Base-by-base conservation (phyloP, 108 stramenopile genomes). In the Seminavis robusta region DNA sequence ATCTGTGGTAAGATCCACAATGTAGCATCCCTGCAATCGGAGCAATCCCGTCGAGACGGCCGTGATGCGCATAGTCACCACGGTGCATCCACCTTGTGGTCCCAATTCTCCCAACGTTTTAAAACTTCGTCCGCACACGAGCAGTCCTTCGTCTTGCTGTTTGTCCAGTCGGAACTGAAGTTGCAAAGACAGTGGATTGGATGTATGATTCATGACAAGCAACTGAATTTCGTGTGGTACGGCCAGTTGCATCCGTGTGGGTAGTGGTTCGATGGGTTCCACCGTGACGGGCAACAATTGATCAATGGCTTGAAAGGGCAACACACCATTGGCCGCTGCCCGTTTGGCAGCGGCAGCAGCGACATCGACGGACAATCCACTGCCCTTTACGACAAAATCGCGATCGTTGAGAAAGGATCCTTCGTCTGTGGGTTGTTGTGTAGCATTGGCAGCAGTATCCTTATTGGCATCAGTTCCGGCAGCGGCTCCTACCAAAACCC, bases 241-340 rank as follows among this genome's bases (percentile, higher is more conserved):
- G 1, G 74, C 71, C 6, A 86, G 15, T 40, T 49, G 45, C 71
- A 88, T 68, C 20, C 29, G 56, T 5, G 63, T 47, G 13, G 87
- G 87, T n/a, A n/a, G n/a, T 34, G 91, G 91, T 70, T 86, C 66
- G 32, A 92, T 73, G 11, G 91, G 87, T 64, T 88, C 85, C 1
- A 88, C 91, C 4, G 87, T 92, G 29, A 92, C 73, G 1, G 91
- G 85, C 29, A 71, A 36, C n/a, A 61, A 17, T 45, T 69, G 63
- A 38, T 84, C 82, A 29, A 84, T 54, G 32, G 61, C 50, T 17
- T 52, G 24, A 15, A 27, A 2, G 0, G 41, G 34, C 1, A 39
- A 53, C 4, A 57, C 51, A 9, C 69, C 70, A n/a, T n/a, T n/a
- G n/a, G n/a, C n/a, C n/a, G n/a, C n/a, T n/a, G n/a, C n/a, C 53